phyloP scores from a whole-genome alignment of 306 rosid genomes.

The Malus orientalis region DNA sequence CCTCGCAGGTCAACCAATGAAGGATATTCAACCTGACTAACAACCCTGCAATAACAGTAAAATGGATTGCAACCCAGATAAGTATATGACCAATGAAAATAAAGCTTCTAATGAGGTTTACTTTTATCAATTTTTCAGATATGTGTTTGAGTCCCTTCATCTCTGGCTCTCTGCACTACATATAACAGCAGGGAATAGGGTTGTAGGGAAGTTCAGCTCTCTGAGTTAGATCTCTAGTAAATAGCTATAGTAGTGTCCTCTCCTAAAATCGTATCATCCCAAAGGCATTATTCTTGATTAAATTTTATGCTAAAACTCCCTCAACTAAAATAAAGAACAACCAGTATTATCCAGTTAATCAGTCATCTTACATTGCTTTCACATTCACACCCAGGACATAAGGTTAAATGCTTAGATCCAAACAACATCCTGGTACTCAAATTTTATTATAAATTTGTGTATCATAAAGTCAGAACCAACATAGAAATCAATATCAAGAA shows the following conservation, averaged over 20 bases:
- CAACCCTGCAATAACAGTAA: conserved; percentile 74
- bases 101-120: neutral
- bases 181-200: neutral
- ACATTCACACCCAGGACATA: neutral
- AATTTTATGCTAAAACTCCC: neutral
- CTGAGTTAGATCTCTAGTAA: neutral
- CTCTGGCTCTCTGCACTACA: neutral
- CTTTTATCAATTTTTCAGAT: neutral
- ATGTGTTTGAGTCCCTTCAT: neutral
- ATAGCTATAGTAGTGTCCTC: neutral
- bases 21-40: conserved; percentile 97
- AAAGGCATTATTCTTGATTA: neutral
- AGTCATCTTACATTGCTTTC: neutral
- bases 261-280: neutral
- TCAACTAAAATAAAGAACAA: neutral
- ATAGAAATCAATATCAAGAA: neutral
- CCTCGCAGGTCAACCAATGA: conserved; percentile 97
- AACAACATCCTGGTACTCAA: neutral
- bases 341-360: neutral
- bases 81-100: neutral
- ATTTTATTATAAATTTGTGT: neutral
- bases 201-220: neutral
- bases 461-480: neutral
- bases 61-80: conserved; percentile 3
- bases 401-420: neutral